Conservation (phyloP, 345 rosid genomes). For the Populus davidiana region DNA sequence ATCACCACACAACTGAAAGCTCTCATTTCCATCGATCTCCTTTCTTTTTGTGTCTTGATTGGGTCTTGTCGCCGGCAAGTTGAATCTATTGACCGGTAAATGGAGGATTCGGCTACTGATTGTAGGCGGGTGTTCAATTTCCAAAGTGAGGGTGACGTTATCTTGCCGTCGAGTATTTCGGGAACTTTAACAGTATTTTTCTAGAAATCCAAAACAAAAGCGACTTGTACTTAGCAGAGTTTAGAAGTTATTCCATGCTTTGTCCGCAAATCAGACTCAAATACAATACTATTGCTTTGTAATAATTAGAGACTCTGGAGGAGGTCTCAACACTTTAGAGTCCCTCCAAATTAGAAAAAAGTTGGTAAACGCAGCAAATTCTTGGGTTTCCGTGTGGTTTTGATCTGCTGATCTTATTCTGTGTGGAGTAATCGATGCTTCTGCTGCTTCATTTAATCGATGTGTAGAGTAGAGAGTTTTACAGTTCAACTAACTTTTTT, state of each 20-base stretch:
- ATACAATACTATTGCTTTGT: conserved; percentile 17
- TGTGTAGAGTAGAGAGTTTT: background rate
- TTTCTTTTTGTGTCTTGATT: background rate
- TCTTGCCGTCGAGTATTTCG: conserved; percentile 45
- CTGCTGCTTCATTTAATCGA: conserved; percentile 3
- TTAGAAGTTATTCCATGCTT: conserved; percentile 64
- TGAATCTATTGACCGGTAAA: conserved; percentile 8
- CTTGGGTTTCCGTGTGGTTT: conserved; percentile 29
- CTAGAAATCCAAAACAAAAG: conserved; percentile 29
- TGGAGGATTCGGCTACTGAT: conserved; percentile 21
- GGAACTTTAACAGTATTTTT: conserved; percentile 35
- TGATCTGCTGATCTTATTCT: conserved; percentile 17
- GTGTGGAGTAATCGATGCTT: background rate
- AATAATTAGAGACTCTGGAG: conserved; percentile 8
- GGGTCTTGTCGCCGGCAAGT: background rate
- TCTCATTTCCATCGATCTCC: background rate
- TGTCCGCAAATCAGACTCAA: conserved; percentile 37
- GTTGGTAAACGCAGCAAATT: conserved; percentile 19
- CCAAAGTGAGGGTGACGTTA: conserved; percentile 32
- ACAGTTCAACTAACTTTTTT: conserved; percentile 4
- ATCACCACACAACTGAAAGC: background rate
- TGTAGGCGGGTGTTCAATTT: conserved; percentile 1
- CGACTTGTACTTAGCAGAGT: conserved; percentile 42
- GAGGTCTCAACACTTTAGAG: background rate
- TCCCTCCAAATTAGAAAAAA: conserved; percentile 20